Base-by-base conservation (phyloP, 495 filamentous ascomycete genomes). In the Monascus purpureus region DNA sequence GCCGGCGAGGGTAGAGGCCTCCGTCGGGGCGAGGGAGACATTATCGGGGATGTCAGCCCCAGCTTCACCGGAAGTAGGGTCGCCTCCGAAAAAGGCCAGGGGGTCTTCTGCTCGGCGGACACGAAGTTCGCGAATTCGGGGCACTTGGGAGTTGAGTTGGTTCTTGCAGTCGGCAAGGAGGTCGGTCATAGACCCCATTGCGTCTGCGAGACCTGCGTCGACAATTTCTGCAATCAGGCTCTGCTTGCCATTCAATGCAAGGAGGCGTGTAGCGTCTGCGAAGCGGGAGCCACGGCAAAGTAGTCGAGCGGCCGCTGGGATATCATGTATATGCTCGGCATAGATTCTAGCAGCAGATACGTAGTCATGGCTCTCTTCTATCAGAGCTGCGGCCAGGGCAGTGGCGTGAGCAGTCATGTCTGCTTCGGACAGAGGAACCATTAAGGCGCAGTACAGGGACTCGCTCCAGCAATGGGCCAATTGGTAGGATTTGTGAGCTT, bases 391-490 rank as follows among this genome's bases (percentile, higher is more conserved):
- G 1, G 75, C 75, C 6, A 96, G 70, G 1, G 63, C 55, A 7
- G 45, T 53, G 14, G 81, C 84, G 13, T 94, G 76, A 8, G 66
- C 59, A 4, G 50, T 45, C 13, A 93, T 53, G 1, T 80, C 74
- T 1, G 59, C 47, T 3, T 56, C 31, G 0, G 71, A 48, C 3
- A 87, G 41, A 9, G 74, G 67, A 4, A 75, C 71, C 41, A 82
- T 72, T 33, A 73, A 71, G 5, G 82, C 81, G 37, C 61, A 64
- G 55, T 78, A 85, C 38, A 97, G 68, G 8, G 81, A 80, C 53
- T 96, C 87, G 37, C 79, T 81, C 90, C 90, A 97, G 44, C 75
- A 71, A 17, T 79, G 75, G n/a, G 83, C 81, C 9, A 73, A 69
- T 35, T 78, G 72, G 55, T 88, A 97, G 46, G 74, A 78, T 42